These are phyloP conservation scores for Trichosphaerium sp. DNA, from an alignment of 78 protist species.

Conservation along the genomic window DNA sequence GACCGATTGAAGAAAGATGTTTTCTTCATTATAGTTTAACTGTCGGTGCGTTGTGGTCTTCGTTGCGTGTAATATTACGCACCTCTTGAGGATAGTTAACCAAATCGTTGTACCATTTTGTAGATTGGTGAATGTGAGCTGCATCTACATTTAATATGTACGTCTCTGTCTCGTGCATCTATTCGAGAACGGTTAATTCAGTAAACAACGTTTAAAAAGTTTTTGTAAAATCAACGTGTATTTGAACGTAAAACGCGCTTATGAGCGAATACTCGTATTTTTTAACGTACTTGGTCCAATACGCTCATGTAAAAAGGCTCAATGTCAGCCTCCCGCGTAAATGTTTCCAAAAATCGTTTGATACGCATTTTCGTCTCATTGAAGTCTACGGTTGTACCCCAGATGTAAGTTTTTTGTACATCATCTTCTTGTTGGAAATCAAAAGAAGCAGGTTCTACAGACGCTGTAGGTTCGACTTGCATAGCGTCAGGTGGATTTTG, in stretches of 20 bases:
- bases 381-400: conserved; percentile 24
- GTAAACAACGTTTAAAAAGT: not conserved
- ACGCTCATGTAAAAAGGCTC: not conserved
- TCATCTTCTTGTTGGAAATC: not conserved
- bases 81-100: not conserved
- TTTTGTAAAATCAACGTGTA: not conserved
- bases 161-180: not conserved
- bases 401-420: conserved; percentile 5
- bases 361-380: not conserved
- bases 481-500: too few relatives aligned
- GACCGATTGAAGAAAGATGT: too few relatives aligned
- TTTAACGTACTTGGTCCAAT: not conserved
- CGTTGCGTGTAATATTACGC: too few relatives aligned
- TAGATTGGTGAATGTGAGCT: not conserved
- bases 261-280: not conserved
- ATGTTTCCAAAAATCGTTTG: not conserved
- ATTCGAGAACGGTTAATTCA: not conserved
- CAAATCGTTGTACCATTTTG: not conserved
- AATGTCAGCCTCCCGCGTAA: not conserved
- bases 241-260: not conserved
- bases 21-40: too few relatives aligned
- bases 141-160: not conserved
- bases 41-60: too few relatives aligned
- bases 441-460: too few relatives aligned
- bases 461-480: too few relatives aligned